Conservation (phyloP, 768 basidiomycete genomes). For the Termitomyces titanicus region DNA sequence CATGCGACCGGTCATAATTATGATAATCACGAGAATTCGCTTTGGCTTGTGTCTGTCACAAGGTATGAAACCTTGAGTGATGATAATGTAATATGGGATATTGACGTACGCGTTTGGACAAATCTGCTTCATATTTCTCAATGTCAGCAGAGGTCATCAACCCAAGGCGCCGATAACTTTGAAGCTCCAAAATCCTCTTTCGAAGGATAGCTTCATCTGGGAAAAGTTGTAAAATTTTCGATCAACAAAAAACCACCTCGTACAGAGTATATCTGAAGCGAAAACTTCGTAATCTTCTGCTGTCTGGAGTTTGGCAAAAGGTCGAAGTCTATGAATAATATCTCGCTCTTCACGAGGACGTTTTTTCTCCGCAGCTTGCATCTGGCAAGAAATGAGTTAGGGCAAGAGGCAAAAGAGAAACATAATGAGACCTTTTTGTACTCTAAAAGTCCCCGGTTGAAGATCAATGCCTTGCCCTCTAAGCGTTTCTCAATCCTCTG, state of each 20-base stretch:
- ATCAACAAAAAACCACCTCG: slow-evolving; percentile 20
- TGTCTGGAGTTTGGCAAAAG: slow-evolving; percentile 88
- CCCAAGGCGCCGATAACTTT: slow-evolving; percentile 85
- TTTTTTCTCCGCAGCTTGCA: slow-evolving; percentile 90
- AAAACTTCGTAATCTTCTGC: slow-evolving; percentile 90
- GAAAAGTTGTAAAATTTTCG: not conserved
- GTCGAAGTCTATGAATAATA: slow-evolving; percentile 81
- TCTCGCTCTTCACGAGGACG: slow-evolving; percentile 89
- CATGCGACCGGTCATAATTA: slow-evolving; percentile 46
- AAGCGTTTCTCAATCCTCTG: slow-evolving; percentile 83
- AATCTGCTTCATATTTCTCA: slow-evolving; percentile 81
- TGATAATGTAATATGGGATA: not conserved
- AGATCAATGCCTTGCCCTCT: slow-evolving; percentile 86
- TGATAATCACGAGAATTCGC: slow-evolving; percentile 54
- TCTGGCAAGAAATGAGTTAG: slow-evolving; percentile 39
- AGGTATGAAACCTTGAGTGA: not conserved
- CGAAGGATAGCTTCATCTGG: slow-evolving; percentile 85
- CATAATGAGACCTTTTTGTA: slow-evolving; percentile 80
- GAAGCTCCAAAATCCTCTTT: slow-evolving; percentile 87
- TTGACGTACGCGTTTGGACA: slow-evolving; percentile 57
- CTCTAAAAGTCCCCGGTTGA: slow-evolving; percentile 86
- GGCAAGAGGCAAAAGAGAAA: not conserved
- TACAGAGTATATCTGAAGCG: slow-evolving; percentile 87
- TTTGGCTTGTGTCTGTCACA: slow-evolving; percentile 57
- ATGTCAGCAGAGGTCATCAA: slow-evolving; percentile 84